Evolutionary conservation across 495 filamentous ascomycete species (phyloP), one percentile per base, ranked within the genome.

Genomic region (Xylaria cubensis): DNA sequence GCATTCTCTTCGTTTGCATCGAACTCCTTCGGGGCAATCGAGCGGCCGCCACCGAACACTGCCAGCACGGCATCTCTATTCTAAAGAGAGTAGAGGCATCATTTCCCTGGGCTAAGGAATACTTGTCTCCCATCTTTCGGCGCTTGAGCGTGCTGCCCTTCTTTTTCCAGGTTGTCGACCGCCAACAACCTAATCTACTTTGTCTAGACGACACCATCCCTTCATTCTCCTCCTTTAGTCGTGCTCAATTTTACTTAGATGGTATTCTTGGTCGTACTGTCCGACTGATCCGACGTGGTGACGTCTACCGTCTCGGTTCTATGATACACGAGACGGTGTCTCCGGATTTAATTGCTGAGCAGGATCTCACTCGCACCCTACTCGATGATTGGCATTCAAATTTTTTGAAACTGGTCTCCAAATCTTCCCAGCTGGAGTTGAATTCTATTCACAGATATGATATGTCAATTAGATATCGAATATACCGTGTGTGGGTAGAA

Each of bases 1-100:
- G 88, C 65, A 74, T 88, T 1, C 80, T 90, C 32, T 90, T 89
- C 61, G 85, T 90, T 17, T 90, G 86, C 74, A 86, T 90, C 48
- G 88, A 90, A 74, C 80, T 85, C 39, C 78, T 90, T 62, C 82
- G 85, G 58, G 86, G 83, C 21, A 84, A 88, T 77, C 77, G 81
- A 65, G 77, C 74, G 36, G 82, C 82, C 24, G 86, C 86, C 0
- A 79, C 82, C 50, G 72, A 81, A 32, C 83, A 85, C 44, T 77
- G 82, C 41, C 77, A 82, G 19, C 83, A 84, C 69, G 82, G 82
- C 24, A 82, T 84, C 15, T 71, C 77, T 53, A 82, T 76, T 50
- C 74, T 80, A 55, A 70, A 82, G 51, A 80, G 82, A 24, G 64
- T 71, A 3, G 73, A 76, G 36, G 59, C 55, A 46, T 50, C 69